These are phyloP conservation scores for Lotus japonicus DNA, from an alignment of 306 rosid genomes.

Conservation along the genomic window DNA sequence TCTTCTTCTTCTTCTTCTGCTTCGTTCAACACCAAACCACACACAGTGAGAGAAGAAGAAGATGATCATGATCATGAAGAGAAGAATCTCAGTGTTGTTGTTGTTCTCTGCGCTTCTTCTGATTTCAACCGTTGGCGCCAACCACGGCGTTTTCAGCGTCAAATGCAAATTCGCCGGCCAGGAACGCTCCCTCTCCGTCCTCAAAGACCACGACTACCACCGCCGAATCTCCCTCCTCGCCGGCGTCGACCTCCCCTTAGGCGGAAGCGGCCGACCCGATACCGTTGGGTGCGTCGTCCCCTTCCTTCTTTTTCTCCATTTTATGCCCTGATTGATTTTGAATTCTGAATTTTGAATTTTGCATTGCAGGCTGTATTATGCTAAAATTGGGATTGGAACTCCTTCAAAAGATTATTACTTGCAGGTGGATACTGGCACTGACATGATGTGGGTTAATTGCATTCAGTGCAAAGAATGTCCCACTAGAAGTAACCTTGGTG, in stretches of 20 bases:
- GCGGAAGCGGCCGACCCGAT: constrained; percentile 93
- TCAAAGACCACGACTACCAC: constrained; percentile 78
- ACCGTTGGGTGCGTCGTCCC: constrained; percentile 53
- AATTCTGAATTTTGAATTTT: neutral
- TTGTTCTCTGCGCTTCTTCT: neutral
- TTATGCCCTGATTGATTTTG: neutral
- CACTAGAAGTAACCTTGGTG: constrained; percentile 78
- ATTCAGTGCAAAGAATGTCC: constrained; percentile 90
- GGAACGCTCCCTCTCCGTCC: constrained; percentile 53
- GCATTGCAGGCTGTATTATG: constrained; percentile 78
- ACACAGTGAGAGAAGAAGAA: no score
- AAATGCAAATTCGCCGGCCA: constrained; percentile 70
- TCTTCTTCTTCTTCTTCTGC: no score
- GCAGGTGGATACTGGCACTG: constrained; percentile 96
- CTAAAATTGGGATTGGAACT: constrained; percentile 93
- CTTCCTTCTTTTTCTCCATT: neutral
- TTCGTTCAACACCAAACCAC: no score
- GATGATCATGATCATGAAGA: neutral
- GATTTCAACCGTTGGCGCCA: constrained; percentile 26
- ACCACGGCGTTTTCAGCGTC: constrained; percentile 74
- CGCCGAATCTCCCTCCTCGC: constrained; percentile 80
- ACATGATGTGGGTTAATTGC: constrained; percentile 96
- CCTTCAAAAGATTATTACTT: constrained; percentile 82
- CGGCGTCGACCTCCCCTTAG: constrained; percentile 89
- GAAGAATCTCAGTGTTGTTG: neutral